Evolutionary conservation across 2,329 filamentous ascomycete species (phyloP).

Genomic region (Neopestalotiopsis sp.): DNA sequence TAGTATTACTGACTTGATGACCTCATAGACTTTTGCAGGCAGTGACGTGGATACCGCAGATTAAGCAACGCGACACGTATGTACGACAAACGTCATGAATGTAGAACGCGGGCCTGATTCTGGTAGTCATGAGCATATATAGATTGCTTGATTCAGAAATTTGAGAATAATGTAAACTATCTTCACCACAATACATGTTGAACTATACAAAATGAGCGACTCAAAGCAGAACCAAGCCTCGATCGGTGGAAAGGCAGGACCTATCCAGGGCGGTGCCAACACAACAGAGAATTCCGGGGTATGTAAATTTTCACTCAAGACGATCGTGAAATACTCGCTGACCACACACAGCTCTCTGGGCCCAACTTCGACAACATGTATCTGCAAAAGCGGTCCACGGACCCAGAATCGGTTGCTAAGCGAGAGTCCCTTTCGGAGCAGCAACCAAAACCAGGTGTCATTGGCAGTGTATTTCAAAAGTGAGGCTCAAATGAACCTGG

Average conservation of each 20-base stretch:
- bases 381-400: slow-evolving; percentile 9
- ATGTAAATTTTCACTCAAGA: neutral
- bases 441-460: neutral
- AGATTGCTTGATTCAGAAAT: neutral
- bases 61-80: neutral
- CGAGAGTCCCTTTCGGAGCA: slow-evolving; percentile 11
- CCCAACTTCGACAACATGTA: slow-evolving; percentile 9
- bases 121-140: neutral
- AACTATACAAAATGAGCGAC: neutral
- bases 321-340: neutral
- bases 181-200: neutral
- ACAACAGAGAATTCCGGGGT: neutral
- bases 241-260: slow-evolving; percentile 1
- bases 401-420: slow-evolving; percentile 7
- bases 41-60: neutral
- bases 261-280: neutral
- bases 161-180: neutral
- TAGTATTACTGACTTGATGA: neutral
- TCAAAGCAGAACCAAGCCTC: neutral
- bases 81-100: neutral
- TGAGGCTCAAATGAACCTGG: neutral
- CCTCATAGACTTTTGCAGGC: neutral
- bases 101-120: neutral
- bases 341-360: neutral
- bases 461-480: neutral